phyloP scores from a whole-genome alignment of 441 rosid genomes.

The Eruca vesicaria region DNA sequence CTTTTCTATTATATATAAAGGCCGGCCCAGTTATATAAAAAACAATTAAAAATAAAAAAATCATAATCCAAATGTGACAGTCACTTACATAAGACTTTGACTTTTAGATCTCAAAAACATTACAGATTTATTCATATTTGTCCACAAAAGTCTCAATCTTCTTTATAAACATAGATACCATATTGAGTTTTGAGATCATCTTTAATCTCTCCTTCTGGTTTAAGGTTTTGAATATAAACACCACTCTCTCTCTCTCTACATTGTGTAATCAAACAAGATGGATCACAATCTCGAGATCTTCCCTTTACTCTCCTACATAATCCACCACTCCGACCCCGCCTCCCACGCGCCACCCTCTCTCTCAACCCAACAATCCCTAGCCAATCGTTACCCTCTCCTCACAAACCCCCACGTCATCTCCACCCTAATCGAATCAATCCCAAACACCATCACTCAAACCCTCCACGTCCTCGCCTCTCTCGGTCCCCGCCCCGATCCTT shows the following conservation, averaged over 20 bases:
- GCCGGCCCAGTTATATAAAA: too few species aligned
- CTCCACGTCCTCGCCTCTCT: slow-evolving; percentile 65
- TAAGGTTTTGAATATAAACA: background rate
- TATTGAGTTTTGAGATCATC: background rate
- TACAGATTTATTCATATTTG: background rate
- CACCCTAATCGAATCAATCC: slow-evolving; percentile 58
- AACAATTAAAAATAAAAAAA: too few species aligned
- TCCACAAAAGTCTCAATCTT: background rate
- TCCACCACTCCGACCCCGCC: slow-evolving; percentile 31
- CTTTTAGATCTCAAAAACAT: background rate
- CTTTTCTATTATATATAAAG: too few species aligned
- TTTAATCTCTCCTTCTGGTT: background rate
- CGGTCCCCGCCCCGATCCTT: slow-evolving; percentile 85
- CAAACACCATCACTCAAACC: slow-evolving; percentile 63
- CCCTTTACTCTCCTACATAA: slow-evolving; percentile 29
- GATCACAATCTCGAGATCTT: slow-evolving; percentile 31
- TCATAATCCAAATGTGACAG: background rate
- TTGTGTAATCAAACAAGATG: background rate
- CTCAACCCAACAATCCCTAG: slow-evolving; percentile 28
- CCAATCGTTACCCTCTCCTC: slow-evolving; percentile 52
- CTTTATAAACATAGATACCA: background rate
- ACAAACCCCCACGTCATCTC: slow-evolving; percentile 64
- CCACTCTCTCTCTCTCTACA: background rate
- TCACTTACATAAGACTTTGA: background rate
- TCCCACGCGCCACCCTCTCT: slow-evolving; percentile 39